Evolutionary conservation across 2,329 filamentous ascomycete genomes (phyloP), one percentile per base, ranked within the genome.

Genomic region (Scedosporium dehoogii): DNA sequence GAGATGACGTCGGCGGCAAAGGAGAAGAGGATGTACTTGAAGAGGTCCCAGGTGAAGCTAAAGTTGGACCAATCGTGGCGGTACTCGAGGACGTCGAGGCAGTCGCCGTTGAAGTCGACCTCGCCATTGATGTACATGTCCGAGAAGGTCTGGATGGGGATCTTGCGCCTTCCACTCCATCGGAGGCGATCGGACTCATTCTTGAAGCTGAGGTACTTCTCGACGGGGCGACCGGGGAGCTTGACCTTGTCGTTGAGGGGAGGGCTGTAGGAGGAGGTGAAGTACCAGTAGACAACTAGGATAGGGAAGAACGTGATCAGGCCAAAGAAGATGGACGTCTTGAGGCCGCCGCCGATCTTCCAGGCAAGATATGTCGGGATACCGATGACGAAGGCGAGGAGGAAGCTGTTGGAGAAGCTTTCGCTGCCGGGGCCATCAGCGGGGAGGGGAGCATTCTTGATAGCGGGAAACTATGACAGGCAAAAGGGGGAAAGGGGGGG

Each of bases 121-220:
- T 96, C 87, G 64, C 91, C 91, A 72, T 94, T 89, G 76, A 97
- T 96, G 82, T 97, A 97, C 89, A 93, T 96, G 78, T 97, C 92
- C 73, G 96, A 87, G 81, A 97, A 97, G 25, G 91, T 96, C 80
- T 96, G 88, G 81, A 96, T 88, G 62, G 91, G 88, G 65, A 94
- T 91, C 79, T 89, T 92, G 78, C 84, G 89, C 75, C 82, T 83
- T 74, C 90, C 90, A 68, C 83, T 81, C 78, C 91, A 94, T 77
- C 87, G 91, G 70, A 74, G 72, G 70, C 80, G 73, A 70, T 85
- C 82, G 62, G 74, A 74, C n/a, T 78, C 75, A 68, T 83, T 83
- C 77, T 91, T 90, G 81, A 94, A 94, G 65, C 84, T 87, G 68
- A 94, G 85, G 79, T 97, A 97, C 79, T 92, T 84, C 77, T 97